These are phyloP conservation scores for Auriscalpium microsporum DNA, from an alignment of 768 basidiomycete genomes.

Conservation along the genomic window DNA sequence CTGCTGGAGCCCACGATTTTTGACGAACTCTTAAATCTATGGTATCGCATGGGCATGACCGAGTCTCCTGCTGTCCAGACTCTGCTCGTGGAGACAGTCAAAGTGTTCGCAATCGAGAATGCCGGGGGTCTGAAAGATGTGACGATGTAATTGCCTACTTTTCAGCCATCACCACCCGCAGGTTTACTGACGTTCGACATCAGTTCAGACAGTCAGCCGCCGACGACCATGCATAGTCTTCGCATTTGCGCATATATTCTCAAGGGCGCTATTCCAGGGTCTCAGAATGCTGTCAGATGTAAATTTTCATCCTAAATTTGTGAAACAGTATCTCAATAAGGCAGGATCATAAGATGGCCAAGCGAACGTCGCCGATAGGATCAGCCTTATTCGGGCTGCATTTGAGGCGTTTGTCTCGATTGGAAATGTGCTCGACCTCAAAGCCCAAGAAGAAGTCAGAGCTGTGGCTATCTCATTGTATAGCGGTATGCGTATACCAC, in stretches of 20 bases:
- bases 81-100: conserved; percentile 62
- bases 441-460: conserved; percentile 66
- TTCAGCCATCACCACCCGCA: not conserved
- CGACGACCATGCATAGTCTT: conserved; percentile 49
- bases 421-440: conserved; percentile 44
- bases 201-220: conserved; percentile 6
- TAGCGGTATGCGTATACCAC: conserved; percentile 39
- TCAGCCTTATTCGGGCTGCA: conserved; percentile 54
- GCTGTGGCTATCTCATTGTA: conserved; percentile 76
- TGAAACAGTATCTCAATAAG: not conserved
- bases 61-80: conserved; percentile 67
- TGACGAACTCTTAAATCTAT: conserved; percentile 82
- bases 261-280: conserved; percentile 57
- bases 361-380: conserved; percentile 37
- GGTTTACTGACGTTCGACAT: not conserved
- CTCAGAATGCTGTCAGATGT: conserved; percentile 47
- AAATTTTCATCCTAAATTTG: conserved; percentile 8
- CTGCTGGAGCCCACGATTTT: conserved; percentile 77
- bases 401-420: conserved; percentile 56
- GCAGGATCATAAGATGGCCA: conserved; percentile 35
- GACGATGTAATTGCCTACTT: not conserved
- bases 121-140: conserved; percentile 31
- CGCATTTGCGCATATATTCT: conserved; percentile 78
- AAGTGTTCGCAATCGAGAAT: conserved; percentile 34
- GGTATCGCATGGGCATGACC: conserved; percentile 85